Evolutionary conservation across 129 eudicot genomes (phyloP), one percentile per base, ranked within the genome.

Genomic region (Flaveria linearis): DNA sequence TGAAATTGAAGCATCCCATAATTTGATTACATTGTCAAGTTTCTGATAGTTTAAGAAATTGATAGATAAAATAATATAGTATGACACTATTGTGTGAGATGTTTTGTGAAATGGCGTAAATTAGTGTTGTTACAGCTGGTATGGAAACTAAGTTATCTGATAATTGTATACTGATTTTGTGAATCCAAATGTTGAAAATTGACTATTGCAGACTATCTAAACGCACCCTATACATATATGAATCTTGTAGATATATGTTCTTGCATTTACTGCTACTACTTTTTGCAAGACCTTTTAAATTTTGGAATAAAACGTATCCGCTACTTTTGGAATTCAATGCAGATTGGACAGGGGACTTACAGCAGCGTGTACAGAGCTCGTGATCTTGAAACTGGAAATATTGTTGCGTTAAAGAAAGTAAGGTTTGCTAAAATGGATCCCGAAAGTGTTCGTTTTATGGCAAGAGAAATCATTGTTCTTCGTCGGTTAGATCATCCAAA

Each of bases 281-380:
- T 26, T 61, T 13, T 42, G 69, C 47, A 14, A 33, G 53, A 56
- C 53, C 0, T 16, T 62, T 74, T 45, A 0, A 52, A 23, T 39
- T 68, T 20, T 75, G 71, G 2, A 75, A 25, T 9, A 22, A 74
- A 62, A 42, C 7, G 45, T 66, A 56, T 56, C 20, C 9, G 2
- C 55, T 12, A 68, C 69, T 71, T 71, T 71, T 47, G 36, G 47
- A 58, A 57, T 30, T 63, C 42, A 58, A 39, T 80, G 77, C 89
- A 90, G 96, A 90, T 90, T 58, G 96, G 96, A 72, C 96, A 90
- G 83, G 96, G 96, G 80, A 90, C 96, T 41, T 90, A 90, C 66
- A 90, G 96, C 85, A 87, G 92, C 41, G 96, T 90, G 53, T 90
- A 87, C 78, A 85, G 90, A 84, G 92, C 96, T 41, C 89, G 88